Percentiles rank a stretch among this genome's conserved stretches.
Conservation (phyloP, 75 land plant species). For the Pinus taeda region DNA sequence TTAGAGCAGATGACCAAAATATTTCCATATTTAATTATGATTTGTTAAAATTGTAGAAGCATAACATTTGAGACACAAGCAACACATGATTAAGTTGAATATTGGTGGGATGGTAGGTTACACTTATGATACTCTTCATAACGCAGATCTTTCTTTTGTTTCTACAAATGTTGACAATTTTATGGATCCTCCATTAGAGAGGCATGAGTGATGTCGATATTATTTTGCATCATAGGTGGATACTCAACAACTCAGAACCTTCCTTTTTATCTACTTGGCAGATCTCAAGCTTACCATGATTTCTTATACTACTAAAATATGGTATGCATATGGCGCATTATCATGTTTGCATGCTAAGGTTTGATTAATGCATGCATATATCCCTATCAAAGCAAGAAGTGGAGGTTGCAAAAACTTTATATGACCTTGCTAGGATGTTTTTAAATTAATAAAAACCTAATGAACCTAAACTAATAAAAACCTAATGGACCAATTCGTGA, state of each 20-base stretch:
- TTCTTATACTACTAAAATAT: not conserved
- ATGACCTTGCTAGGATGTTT: not conserved
- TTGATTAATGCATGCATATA: not conserved
- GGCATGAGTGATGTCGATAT: not conserved
- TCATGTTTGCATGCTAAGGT: not conserved
- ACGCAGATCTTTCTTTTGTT: not conserved
- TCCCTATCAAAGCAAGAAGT: not conserved
- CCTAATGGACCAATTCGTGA: no score
- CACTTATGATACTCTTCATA: not conserved
- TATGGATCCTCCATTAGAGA: not conserved
- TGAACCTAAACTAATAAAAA: no score
- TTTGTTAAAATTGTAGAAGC: not conserved
- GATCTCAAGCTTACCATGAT: not conserved
- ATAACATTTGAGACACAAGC: not conserved
- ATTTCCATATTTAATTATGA: not conserved
- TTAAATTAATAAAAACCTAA: not conserved
- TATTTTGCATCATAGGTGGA: not conserved
- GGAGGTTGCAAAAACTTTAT: constrained; percentile 2
- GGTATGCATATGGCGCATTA: not conserved
- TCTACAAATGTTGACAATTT: not conserved
- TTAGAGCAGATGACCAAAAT: not conserved
- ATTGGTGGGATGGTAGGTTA: not conserved
- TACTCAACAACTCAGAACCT: not conserved
- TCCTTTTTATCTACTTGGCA: not conserved
- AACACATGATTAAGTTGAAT: not conserved